Evolutionary conservation across 1,284 basidiomycete species (phyloP).

Genomic region (Lentinula novae-zelandiae): DNA sequence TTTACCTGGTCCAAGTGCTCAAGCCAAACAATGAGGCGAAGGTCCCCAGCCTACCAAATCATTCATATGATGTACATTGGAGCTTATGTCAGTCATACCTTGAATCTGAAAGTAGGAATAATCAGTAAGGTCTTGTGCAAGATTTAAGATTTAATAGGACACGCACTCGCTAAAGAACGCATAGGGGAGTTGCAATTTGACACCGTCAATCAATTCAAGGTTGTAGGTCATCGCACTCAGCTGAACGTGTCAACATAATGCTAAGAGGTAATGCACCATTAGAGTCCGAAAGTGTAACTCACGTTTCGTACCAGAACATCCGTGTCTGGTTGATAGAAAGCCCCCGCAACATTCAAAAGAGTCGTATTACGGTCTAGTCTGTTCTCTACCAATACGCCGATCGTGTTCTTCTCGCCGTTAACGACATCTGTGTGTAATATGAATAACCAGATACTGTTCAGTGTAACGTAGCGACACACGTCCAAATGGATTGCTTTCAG

Average conservation of each 20-base stretch:
- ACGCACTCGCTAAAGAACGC: constrained; percentile 83
- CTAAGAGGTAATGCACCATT: background rate
- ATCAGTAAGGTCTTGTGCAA: constrained; percentile 15
- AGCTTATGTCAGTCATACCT: constrained; percentile 36
- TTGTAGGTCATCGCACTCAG: constrained; percentile 62
- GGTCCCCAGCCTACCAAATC: constrained; percentile 61
- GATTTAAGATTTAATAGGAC: constrained; percentile 4
- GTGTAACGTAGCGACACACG: constrained; percentile 49
- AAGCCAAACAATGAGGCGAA: constrained; percentile 77
- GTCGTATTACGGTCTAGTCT: constrained; percentile 75
- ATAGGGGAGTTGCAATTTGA: constrained; percentile 73
- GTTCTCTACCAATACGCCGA: constrained; percentile 72
- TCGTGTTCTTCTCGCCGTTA: constrained; percentile 80
- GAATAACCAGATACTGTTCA: constrained; percentile 10
- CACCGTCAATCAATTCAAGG: constrained; percentile 56
- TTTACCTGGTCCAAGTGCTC: constrained; percentile 66
- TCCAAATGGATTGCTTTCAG: constrained; percentile 76
- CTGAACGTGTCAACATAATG: constrained; percentile 30
- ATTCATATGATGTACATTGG: background rate
- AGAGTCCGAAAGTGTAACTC: constrained; percentile 23
- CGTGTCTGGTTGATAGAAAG: constrained; percentile 67
- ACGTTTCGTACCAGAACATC: constrained; percentile 75
- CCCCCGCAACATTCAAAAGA: constrained; percentile 66
- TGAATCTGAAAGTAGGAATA: constrained; percentile 43
- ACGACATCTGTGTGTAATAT: constrained; percentile 58